These are phyloP conservation scores for Suillus sp. DNA, from an alignment of 768 basidiomycete genomes.

Conservation along the genomic window DNA sequence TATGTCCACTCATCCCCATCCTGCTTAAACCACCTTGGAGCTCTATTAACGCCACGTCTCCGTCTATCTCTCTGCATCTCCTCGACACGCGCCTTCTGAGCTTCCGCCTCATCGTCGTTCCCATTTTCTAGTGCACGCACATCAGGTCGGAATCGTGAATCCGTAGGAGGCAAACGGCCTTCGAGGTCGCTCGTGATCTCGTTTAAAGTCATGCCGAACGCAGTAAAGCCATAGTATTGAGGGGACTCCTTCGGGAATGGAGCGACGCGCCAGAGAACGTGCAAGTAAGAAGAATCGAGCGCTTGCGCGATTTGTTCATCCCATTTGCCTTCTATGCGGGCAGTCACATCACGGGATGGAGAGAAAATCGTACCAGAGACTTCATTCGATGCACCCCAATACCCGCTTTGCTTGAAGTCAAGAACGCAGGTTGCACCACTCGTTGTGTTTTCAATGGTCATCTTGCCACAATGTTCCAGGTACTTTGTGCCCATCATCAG, in stretches of 20 bases:
- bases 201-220: slow-evolving; percentile 78
- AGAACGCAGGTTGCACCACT: slow-evolving; percentile 61
- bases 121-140: slow-evolving; percentile 84
- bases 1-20: slow-evolving; percentile 75
- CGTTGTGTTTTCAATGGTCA: slow-evolving; percentile 68
- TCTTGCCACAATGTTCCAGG: slow-evolving; percentile 80
- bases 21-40: slow-evolving; percentile 77
- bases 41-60: slow-evolving; percentile 54
- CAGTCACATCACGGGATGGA: slow-evolving; percentile 51
- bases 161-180: slow-evolving; percentile 71
- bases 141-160: slow-evolving; percentile 81
- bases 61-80: slow-evolving; percentile 77
- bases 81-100: slow-evolving; percentile 71
- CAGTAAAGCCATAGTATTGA: slow-evolving; percentile 83
- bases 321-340: slow-evolving; percentile 87
- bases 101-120: slow-evolving; percentile 67
- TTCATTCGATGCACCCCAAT: slow-evolving; percentile 78
- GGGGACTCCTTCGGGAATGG: slow-evolving; percentile 72
- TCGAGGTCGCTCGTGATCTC: slow-evolving; percentile 71
- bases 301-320: slow-evolving; percentile 77
- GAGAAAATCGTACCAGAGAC: slow-evolving; percentile 64
- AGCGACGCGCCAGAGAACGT: slow-evolving; percentile 73
- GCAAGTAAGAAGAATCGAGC: slow-evolving; percentile 67
- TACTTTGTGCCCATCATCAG: slow-evolving; percentile 91
- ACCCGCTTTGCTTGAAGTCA: slow-evolving; percentile 87